Conservation (phyloP, 2,329 filamentous ascomycete species). For the Exserohilum rostratum region DNA sequence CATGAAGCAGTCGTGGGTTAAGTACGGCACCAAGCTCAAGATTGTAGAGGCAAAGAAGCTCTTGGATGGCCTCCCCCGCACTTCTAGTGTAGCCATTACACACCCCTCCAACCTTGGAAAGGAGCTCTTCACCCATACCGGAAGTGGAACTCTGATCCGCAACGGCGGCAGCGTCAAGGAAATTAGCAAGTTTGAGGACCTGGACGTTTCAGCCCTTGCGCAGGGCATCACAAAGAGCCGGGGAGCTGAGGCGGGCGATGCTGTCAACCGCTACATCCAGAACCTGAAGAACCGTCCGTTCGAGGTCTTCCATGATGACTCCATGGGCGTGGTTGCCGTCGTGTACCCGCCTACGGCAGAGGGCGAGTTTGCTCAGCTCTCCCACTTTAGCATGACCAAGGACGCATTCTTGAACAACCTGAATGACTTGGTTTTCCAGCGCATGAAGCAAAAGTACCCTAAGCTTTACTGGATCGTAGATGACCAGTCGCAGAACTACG, state of each 20-base stretch:
- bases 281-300: slow-evolving; percentile 79
- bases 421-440: slow-evolving; percentile 91
- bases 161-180: slow-evolving; percentile 88
- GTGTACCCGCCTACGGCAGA: slow-evolving; percentile 75
- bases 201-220: slow-evolving; percentile 80
- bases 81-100: slow-evolving; percentile 95
- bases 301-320: slow-evolving; percentile 92
- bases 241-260: slow-evolving; percentile 78
- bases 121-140: slow-evolving; percentile 94
- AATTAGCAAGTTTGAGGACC: slow-evolving; percentile 72
- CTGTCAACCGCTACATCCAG: slow-evolving; percentile 85
- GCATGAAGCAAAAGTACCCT: slow-evolving; percentile 91
- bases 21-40: slow-evolving; percentile 93
- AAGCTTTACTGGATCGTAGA: slow-evolving; percentile 96
- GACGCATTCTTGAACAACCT: slow-evolving; percentile 93
- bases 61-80: slow-evolving; percentile 83
- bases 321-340: slow-evolving; percentile 89
- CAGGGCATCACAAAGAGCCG: slow-evolving; percentile 80
- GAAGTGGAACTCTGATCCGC: slow-evolving; percentile 89
- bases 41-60: slow-evolving; percentile 98
- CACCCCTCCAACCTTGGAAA: slow-evolving; percentile 95
- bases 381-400: slow-evolving; percentile 92
- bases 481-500: slow-evolving; percentile 93
- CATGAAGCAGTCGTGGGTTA: slow-evolving; percentile 94
- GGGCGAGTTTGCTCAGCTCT: slow-evolving; percentile 76